Base-by-base conservation (phyloP, 2,329 filamentous ascomycete genomes). In the Penicillium italicum region DNA sequence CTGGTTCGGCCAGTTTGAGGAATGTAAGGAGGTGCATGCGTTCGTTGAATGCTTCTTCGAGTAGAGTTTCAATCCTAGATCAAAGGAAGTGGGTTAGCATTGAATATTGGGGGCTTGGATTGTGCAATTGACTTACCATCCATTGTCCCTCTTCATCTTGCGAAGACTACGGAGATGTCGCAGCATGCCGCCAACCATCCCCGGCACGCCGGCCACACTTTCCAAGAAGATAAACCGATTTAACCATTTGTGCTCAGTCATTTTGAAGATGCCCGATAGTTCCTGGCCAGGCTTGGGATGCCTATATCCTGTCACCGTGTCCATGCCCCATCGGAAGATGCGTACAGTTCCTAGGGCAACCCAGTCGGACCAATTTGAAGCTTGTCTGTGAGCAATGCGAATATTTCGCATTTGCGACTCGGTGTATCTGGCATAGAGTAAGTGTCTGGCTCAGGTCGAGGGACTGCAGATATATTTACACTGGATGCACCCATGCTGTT, bases 161-260 rank as follows among this genome's bases (percentile, higher is more conserved):
- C 93, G 82, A 67, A 97, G 82, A 62, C 87, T 92, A 69, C 88
- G 85, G 36, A 97, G 80, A 75, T 99, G 94, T 33, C 94, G 82
- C 16, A 97, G 80, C 89, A 96, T 97, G 22, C 91, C 94, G 0
- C 88, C 94, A 0, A 97, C 93, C 91, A 97, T 97, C 8, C 94
- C 94, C 0, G 94, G 94, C 0, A 97, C 94, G 33, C 91, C 94
- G 12, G 94, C 94, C 37, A 99, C 90, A 46, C 88, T 92, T 74
- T 99, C 94, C 33, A 99, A 82, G 74, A 99, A 99, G 64, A 99
- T 83, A 69, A 96, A 93, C 7, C 93, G 84, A 46, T 89, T 84
- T 65, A 97, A 80, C 87, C 94, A 99, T 76, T 97, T 94, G 5
- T 86, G 79, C 71, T 96, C 92, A 0, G 85, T 94, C 80, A 90